Conservation (phyloP, 371 early-diverging fungal species). For the Mucor racemosus region DNA sequence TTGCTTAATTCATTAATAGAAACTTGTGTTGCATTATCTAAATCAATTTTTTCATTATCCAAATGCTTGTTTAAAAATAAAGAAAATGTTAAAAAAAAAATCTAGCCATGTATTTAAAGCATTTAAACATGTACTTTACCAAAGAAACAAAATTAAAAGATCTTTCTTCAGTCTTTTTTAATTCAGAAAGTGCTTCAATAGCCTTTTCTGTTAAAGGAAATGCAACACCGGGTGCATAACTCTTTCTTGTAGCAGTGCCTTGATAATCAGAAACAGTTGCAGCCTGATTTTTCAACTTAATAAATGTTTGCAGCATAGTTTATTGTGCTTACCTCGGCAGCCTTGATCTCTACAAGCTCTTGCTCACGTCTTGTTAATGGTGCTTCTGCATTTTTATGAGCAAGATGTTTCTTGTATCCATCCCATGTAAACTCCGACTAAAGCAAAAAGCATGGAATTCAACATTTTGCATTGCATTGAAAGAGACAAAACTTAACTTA, state of each 20-base stretch:
- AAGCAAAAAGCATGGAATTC: neutral
- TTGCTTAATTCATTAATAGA: slow-evolving; percentile 46
- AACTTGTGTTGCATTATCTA: slow-evolving; percentile 50
- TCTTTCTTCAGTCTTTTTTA: slow-evolving; percentile 37
- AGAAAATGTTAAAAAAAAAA: neutral
- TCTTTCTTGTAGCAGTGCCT: slow-evolving; percentile 56
- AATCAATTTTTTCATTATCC: slow-evolving; percentile 61
- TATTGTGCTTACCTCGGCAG: slow-evolving; percentile 58
- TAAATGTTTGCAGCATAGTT: neutral
- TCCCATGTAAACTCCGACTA: slow-evolving; percentile 69
- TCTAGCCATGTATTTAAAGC: neutral
- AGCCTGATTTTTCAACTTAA: slow-evolving; percentile 31
- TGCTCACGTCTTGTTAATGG: slow-evolving; percentile 85
- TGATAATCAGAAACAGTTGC: slow-evolving; percentile 56
- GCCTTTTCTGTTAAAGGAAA: slow-evolving; percentile 66
- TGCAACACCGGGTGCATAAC: slow-evolving; percentile 70
- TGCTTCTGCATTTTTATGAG: slow-evolving; percentile 73
- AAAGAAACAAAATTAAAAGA: slow-evolving; percentile 68
- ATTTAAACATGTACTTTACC: slow-evolving; percentile 33
- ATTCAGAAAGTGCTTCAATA: slow-evolving; percentile 54
- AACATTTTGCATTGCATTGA: neutral
- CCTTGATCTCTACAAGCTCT: slow-evolving; percentile 71
- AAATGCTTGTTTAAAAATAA: slow-evolving; percentile 30
- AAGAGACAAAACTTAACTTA: slow-evolving; percentile 17
- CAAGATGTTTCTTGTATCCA: slow-evolving; percentile 77